Evolutionary conservation across 257 asterid genomes (phyloP).

Genomic region (Nicotiana obtusifolia): DNA sequence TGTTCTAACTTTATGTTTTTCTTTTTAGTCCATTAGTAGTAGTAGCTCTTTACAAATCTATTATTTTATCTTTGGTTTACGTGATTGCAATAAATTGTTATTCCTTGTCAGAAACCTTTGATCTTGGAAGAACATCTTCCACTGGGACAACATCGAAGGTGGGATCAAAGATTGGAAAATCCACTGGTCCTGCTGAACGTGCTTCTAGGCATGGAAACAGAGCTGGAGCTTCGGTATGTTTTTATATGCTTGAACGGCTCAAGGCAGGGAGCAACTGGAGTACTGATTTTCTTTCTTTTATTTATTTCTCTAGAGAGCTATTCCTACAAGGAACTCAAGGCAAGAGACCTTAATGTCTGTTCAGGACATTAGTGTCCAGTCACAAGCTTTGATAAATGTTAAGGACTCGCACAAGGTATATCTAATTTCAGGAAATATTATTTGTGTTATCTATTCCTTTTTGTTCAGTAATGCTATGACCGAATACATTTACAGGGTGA

Average conservation of each 20-base stretch:
- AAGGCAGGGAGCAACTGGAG: neutral
- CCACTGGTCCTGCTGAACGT: slow-evolving; percentile 64
- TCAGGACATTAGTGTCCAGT: slow-evolving; percentile 76
- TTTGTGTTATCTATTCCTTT: neutral
- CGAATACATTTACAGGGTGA: slow-evolving; percentile 68
- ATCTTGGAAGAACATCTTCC: slow-evolving; percentile 54
- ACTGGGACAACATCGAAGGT: slow-evolving; percentile 49
- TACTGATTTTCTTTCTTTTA: slow-evolving; percentile 16
- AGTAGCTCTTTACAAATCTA: neutral
- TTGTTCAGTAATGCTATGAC: neutral
- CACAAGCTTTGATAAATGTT: slow-evolving; percentile 71
- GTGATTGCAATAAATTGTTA: slow-evolving; percentile 9
- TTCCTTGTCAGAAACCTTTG: slow-evolving; percentile 49
- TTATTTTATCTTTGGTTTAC: neutral
- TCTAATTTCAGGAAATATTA: neutral
- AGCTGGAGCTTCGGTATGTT: slow-evolving; percentile 68
- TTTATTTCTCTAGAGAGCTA: slow-evolving; percentile 46
- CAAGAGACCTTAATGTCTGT: slow-evolving; percentile 70
- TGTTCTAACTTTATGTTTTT: neutral
- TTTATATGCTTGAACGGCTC: slow-evolving; percentile 15
- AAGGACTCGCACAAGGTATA: slow-evolving; percentile 90
- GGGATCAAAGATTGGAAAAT: slow-evolving; percentile 59
- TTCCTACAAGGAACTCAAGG: slow-evolving; percentile 65
- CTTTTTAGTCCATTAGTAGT: neutral
- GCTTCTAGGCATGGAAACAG: slow-evolving; percentile 67